Evolutionary conservation across 2,329 filamentous ascomycete genomes (phyloP).

Genomic region (Colletotrichum navitas): DNA sequence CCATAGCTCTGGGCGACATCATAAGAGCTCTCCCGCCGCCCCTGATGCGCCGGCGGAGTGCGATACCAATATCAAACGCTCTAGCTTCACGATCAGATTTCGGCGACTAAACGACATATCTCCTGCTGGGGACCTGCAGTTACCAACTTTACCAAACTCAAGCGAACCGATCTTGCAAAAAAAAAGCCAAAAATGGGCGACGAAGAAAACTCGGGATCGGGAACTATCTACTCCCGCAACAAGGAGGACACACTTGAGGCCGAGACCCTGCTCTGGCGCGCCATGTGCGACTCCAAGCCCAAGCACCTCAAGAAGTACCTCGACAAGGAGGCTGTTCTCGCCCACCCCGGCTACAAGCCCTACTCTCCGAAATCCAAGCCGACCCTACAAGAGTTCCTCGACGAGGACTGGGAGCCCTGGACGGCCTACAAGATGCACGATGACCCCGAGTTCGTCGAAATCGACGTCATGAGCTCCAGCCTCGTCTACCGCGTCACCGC

Average conservation of each 20-base stretch:
- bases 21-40: slow-evolving; percentile 27
- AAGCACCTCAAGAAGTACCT: slow-evolving; percentile 51
- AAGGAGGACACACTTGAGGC: slow-evolving; percentile 53
- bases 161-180: neutral
- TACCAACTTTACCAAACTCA: neutral
- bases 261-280: slow-evolving; percentile 52
- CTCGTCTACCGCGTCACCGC: slow-evolving; percentile 51
- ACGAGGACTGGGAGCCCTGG: slow-evolving; percentile 52
- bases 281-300: slow-evolving; percentile 50
- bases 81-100: neutral
- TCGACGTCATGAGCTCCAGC: slow-evolving; percentile 53
- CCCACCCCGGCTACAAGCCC: slow-evolving; percentile 49
- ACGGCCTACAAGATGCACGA: slow-evolving; percentile 53
- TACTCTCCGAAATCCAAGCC: slow-evolving; percentile 51
- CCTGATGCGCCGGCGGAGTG: neutral
- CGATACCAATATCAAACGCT: too few relatives aligned
- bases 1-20: slow-evolving; percentile 36
- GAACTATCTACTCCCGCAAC: slow-evolving; percentile 51
- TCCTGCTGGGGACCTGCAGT: neutral
- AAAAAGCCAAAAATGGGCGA: slow-evolving; percentile 27
- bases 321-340: slow-evolving; percentile 51
- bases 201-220: slow-evolving; percentile 27
- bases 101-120: neutral
- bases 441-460: slow-evolving; percentile 53
- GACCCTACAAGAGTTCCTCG: slow-evolving; percentile 50